Evolutionary conservation across 768 basidiomycete species (phyloP).

Genomic region (Candolleomyces aberdarensis): DNA sequence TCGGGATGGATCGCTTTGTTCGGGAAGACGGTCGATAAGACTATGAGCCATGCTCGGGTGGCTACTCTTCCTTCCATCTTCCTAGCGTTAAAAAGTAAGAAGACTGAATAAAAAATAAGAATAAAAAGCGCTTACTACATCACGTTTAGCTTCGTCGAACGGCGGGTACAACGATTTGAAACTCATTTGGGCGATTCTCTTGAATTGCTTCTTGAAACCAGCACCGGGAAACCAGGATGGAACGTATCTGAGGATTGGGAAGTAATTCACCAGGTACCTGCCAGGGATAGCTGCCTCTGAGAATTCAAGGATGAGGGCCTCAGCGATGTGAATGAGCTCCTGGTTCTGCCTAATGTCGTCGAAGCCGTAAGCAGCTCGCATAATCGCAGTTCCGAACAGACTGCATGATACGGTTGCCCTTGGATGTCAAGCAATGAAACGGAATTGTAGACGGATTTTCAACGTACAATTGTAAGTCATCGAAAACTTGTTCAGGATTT

Average conservation of each 20-base stretch:
- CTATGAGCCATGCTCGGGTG: conserved; percentile 2
- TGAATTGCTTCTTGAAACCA: conserved; percentile 28
- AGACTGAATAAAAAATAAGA: not conserved
- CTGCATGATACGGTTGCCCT: not conserved
- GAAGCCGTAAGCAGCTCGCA: conserved; percentile 30
- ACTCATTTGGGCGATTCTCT: conserved; percentile 13
- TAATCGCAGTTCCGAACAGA: conserved; percentile 17
- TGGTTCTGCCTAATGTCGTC: conserved; percentile 29
- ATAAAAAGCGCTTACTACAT: conserved; percentile 12
- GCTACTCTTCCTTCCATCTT: not conserved
- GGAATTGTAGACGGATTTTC: not conserved
- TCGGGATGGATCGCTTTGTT: not conserved
- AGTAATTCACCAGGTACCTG: conserved; percentile 20
- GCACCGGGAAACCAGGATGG: conserved; percentile 41
- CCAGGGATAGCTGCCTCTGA: conserved; percentile 23
- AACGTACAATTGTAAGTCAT: conserved; percentile 16
- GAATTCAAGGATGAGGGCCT: conserved; percentile 24
- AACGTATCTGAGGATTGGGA: conserved; percentile 27
- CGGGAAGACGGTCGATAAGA: not conserved
- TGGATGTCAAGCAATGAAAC: not conserved
- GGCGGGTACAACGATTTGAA: conserved; percentile 18
- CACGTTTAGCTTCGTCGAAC: conserved; percentile 14
- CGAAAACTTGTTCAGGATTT: conserved; percentile 24
- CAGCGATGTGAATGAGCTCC: conserved; percentile 31
- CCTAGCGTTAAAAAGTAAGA: not conserved